Conservation (phyloP, 1,284 basidiomycete species). For the Pseudozyma sp. region DNA sequence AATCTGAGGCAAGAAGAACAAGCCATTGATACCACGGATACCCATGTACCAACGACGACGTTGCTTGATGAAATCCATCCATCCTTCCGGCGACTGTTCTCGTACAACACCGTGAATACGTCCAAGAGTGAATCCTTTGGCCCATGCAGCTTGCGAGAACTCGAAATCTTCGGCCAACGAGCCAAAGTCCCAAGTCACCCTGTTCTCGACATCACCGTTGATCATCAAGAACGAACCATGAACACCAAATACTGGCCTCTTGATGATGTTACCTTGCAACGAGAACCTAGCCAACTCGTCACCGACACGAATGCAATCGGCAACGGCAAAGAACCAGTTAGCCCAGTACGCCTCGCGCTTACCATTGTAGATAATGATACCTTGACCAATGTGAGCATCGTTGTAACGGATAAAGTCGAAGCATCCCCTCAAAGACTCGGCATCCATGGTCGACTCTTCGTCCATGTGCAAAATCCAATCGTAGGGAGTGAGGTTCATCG, state of each 20-base stretch:
- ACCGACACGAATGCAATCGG: slow-evolving; percentile 70
- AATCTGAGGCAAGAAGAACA: slow-evolving; percentile 70
- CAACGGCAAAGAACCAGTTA: slow-evolving; percentile 71
- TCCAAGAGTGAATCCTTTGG: slow-evolving; percentile 70
- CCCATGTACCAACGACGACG: slow-evolving; percentile 71
- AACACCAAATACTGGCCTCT: slow-evolving; percentile 70
- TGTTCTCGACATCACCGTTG: slow-evolving; percentile 71
- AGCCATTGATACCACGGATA: slow-evolving; percentile 67
- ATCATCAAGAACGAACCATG: slow-evolving; percentile 71
- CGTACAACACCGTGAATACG: slow-evolving; percentile 70
- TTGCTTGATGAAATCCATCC: slow-evolving; percentile 71
- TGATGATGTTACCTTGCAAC: slow-evolving; percentile 70
- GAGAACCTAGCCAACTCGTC: slow-evolving; percentile 71
- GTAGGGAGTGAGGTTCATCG: slow-evolving; percentile 70
- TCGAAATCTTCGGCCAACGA: slow-evolving; percentile 70
- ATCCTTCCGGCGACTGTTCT: slow-evolving; percentile 69
- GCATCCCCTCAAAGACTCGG: slow-evolving; percentile 69
- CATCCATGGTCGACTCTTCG: slow-evolving; percentile 71
- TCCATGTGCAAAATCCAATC: slow-evolving; percentile 71
- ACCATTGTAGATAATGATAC: slow-evolving; percentile 71
- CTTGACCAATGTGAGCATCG: slow-evolving; percentile 70
- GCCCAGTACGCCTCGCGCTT: slow-evolving; percentile 69
- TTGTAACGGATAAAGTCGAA: slow-evolving; percentile 70
- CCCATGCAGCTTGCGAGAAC: slow-evolving; percentile 71
- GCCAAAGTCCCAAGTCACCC: slow-evolving; percentile 69